Conservation (phyloP, 2,329 filamentous ascomycete genomes). For the Metarhizium sp. region DNA sequence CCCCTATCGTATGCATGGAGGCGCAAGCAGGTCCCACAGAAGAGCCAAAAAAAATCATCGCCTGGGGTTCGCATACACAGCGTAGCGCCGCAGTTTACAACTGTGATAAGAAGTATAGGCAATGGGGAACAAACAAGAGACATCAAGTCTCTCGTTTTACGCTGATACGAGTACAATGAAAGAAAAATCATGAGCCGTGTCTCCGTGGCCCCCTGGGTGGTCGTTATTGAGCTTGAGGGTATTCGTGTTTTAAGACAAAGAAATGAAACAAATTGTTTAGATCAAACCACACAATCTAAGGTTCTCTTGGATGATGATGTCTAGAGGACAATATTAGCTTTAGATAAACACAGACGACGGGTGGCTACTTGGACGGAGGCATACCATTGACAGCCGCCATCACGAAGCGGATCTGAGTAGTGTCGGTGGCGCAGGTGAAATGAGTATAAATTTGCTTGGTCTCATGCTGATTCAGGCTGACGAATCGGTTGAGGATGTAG, state of each 20-base stretch:
- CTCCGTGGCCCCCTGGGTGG: constrained; percentile 26
- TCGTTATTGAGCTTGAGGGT: constrained; percentile 34
- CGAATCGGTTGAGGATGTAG: constrained; percentile 98
- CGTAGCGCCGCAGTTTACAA: background rate
- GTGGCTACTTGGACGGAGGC: constrained; percentile 18
- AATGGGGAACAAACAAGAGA: background rate
- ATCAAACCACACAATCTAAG: constrained; percentile 93
- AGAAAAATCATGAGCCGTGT: constrained; percentile 26
- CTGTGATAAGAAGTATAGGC: background rate
- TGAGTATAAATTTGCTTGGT: constrained; percentile 99
- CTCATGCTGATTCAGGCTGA: constrained; percentile 96
- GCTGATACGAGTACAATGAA: constrained; percentile 23
- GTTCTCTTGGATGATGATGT: constrained; percentile 99
- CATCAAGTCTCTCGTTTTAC: constrained; percentile 11
- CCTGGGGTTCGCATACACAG: background rate
- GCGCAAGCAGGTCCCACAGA: background rate
- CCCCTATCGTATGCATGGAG: constrained; percentile 1
- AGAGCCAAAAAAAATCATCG: constrained; percentile 11
- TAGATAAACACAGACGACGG: background rate
- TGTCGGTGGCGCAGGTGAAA: constrained; percentile 98
- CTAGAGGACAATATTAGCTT: constrained; percentile 44
- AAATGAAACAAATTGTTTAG: constrained; percentile 44
- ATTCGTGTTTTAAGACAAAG: constrained; percentile 26
- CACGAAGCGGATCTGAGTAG: constrained; percentile 97
- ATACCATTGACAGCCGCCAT: constrained; percentile 98